Conservation (phyloP, 73 alveolate species). For the Effrenium voratum region DNA sequence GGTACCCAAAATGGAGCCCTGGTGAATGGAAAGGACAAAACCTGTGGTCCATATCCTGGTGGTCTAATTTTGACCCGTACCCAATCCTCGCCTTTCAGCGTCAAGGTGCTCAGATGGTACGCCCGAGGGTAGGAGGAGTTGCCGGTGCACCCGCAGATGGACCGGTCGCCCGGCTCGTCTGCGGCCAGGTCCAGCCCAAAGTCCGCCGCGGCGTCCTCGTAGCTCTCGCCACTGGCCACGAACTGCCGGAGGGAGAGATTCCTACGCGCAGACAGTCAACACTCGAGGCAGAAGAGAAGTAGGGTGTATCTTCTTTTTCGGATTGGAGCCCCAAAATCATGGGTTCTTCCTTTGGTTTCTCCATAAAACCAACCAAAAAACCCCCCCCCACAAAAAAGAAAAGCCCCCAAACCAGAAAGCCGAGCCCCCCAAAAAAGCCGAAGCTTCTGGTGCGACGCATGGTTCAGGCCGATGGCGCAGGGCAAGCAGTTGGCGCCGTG, state of each 20-base stretch:
- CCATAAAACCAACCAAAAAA: too few relatives aligned
- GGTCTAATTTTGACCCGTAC: too few relatives aligned
- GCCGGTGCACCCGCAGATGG: neutral
- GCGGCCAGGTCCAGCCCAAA: neutral
- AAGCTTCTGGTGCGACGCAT: neutral
- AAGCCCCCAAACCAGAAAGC: neutral
- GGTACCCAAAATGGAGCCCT: too few relatives aligned
- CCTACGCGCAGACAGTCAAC: neutral
- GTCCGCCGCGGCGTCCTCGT: neutral
- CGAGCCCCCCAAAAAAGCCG: neutral
- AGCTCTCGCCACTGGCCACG: neutral
- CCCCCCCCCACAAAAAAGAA: too few relatives aligned
- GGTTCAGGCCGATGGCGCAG: constrained; percentile 11
- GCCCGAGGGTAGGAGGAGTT: neutral
- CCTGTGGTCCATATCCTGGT: too few relatives aligned
- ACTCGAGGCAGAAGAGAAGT: too few relatives aligned
- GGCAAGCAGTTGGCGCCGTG: constrained; percentile 18
- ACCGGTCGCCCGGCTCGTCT: constrained; percentile 7
- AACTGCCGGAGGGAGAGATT: neutral
- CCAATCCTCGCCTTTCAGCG: too few relatives aligned
- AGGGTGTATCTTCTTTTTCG: too few relatives aligned
- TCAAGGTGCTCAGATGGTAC: neutral
- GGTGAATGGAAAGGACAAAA: too few relatives aligned
- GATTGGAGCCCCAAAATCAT: too few relatives aligned
- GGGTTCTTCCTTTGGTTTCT: too few relatives aligned